Conservation (phyloP, 441 rosid species). For the Mallotus japonicus region DNA sequence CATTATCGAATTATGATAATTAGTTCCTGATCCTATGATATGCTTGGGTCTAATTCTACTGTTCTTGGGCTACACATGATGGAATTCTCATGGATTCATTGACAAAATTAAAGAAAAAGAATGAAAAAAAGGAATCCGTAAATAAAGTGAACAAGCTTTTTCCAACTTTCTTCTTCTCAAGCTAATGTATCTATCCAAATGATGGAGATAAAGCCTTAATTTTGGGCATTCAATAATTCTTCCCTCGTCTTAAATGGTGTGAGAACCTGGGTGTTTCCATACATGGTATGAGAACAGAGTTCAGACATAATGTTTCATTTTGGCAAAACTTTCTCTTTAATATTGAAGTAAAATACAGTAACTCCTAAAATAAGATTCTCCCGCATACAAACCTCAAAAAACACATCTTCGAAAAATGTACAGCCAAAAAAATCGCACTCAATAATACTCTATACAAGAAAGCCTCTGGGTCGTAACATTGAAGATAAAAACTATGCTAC, state of each 20-base stretch:
- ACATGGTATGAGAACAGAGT: too few relatives aligned
- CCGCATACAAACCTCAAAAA: slow-evolving; percentile 1
- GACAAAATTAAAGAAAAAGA: background rate
- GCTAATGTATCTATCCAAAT: too few relatives aligned
- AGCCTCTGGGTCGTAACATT: slow-evolving; percentile 21
- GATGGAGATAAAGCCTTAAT: too few relatives aligned
- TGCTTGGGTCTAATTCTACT: too few relatives aligned
- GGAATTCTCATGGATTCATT: background rate
- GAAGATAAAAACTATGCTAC: background rate
- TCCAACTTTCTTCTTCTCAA: too few relatives aligned
- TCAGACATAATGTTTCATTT: background rate
- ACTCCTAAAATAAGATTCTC: background rate
- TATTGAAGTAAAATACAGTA: background rate
- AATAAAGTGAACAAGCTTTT: too few relatives aligned
- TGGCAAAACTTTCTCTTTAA: background rate
- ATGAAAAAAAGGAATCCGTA: too few relatives aligned
- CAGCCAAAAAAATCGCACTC: slow-evolving; percentile 18
- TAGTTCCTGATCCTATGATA: too few relatives aligned
- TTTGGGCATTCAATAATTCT: too few relatives aligned
- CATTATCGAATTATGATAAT: too few relatives aligned
- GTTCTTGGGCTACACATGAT: background rate
- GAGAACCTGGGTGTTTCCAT: too few relatives aligned
- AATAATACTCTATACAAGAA: slow-evolving; percentile 27
- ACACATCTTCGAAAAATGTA: slow-evolving; percentile 1
- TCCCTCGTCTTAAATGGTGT: too few relatives aligned